Evolutionary conservation across 352 stramenopile genomes (phyloP).

Genomic region (Globisporangium viniferum): DNA sequence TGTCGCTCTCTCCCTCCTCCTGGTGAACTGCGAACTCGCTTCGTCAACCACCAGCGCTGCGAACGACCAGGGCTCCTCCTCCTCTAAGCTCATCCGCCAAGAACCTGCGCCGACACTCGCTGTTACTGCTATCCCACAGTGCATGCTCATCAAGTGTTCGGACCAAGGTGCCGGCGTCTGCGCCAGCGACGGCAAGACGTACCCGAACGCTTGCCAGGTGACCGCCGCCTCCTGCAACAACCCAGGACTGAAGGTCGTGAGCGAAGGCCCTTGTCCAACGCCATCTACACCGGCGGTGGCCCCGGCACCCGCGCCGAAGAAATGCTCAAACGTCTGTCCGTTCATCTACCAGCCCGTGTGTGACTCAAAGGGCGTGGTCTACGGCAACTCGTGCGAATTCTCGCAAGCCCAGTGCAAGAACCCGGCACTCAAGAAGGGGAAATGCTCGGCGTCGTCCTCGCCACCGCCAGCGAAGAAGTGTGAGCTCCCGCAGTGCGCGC

Average conservation of each 20-base stretch:
- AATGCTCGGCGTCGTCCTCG: neutral
- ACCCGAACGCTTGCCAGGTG: constrained; percentile 16
- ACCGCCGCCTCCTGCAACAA: constrained; percentile 1
- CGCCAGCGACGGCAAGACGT: constrained; percentile 16
- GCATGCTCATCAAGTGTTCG: constrained; percentile 18
- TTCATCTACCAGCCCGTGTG: constrained; percentile 40
- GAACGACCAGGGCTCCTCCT: neutral
- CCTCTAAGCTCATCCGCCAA: neutral
- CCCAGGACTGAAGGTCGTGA: constrained; percentile 5
- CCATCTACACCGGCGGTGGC: neutral
- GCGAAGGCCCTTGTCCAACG: constrained; percentile 8
- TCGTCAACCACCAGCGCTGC: neutral
- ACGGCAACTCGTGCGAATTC: constrained; percentile 50
- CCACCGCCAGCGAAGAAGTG: neutral
- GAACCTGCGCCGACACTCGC: neutral
- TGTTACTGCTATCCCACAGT: neutral
- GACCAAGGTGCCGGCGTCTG: constrained; percentile 11
- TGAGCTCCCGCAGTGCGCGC: constrained; percentile 2
- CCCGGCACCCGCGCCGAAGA: neutral
- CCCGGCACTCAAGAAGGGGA: neutral
- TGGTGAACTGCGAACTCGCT: neutral
- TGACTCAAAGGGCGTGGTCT: constrained; percentile 40
- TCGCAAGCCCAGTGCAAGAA: constrained; percentile 32
- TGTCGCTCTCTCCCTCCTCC: neutral
- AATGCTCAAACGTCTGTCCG: neutral